Evolutionary conservation across 2,329 filamentous ascomycete genomes (phyloP).

Genomic region (Spiromastix sp.): DNA sequence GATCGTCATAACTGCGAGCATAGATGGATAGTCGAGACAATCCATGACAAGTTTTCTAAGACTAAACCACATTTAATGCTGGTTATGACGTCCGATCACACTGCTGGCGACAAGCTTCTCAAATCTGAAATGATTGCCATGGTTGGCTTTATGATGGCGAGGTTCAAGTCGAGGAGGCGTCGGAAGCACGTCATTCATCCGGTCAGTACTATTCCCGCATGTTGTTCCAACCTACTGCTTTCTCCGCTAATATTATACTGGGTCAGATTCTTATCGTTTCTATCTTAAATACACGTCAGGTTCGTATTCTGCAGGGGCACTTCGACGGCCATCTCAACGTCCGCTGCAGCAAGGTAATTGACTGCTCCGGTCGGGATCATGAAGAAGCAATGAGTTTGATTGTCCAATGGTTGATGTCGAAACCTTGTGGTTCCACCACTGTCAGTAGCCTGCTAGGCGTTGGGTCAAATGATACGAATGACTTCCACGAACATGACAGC

Average conservation of each 20-base stretch:
- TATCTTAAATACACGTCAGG: slow-evolving; percentile 1
- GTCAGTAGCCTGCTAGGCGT: no score
- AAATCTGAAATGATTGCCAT: slow-evolving; percentile 3
- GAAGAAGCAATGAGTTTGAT: slow-evolving; percentile 3
- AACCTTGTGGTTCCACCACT: slow-evolving; percentile 1
- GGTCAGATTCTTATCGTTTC: slow-evolving; percentile 1
- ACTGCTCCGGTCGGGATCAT: background rate
- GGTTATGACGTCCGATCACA: background rate
- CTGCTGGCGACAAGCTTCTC: slow-evolving; percentile 1
- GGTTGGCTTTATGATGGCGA: slow-evolving; percentile 1
- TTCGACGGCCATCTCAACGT: background rate
- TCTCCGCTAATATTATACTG: background rate
- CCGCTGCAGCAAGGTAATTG: slow-evolving; percentile 1
- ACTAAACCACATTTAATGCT: background rate
- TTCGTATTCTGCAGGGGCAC: slow-evolving; percentile 2
- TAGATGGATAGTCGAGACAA: background rate
- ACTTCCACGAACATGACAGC: no score
- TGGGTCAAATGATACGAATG: no score
- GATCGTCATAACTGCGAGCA: background rate
- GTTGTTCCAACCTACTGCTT: background rate
- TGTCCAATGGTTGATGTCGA: slow-evolving; percentile 1
- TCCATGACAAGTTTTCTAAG: slow-evolving; percentile 1
- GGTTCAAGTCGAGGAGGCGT: slow-evolving; percentile 1
- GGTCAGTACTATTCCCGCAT: background rate
- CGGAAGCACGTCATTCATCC: background rate